A percentile compares a stretch with the other conserved stretches of the same genome.
phyloP scores from a whole-genome alignment of 148 eudicot genomes.

The Silene uniflora region DNA sequence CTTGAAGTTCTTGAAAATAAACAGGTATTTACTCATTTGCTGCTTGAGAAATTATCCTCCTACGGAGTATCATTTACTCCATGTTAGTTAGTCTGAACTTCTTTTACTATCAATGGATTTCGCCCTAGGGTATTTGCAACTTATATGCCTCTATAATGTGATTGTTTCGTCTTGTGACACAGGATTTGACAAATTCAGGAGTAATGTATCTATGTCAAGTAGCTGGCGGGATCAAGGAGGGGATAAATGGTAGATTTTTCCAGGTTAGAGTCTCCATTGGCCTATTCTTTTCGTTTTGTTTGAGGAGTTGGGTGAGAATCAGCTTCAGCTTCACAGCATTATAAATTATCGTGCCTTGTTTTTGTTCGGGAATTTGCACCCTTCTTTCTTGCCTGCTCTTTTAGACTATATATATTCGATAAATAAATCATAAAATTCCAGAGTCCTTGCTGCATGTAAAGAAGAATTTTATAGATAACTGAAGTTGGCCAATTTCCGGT shows the following conservation, averaged over 20 bases:
- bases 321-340: background rate
- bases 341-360: background rate
- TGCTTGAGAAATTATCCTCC: background rate
- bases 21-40: slow-evolving; percentile 49
- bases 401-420: no score
- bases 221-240: slow-evolving; percentile 67
- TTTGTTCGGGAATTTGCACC: background rate
- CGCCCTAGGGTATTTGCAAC: background rate
- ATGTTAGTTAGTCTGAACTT: background rate
- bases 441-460: no score
- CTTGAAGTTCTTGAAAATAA: slow-evolving; percentile 71
- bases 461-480: background rate
- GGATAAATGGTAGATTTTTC: slow-evolving; percentile 38
- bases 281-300: background rate
- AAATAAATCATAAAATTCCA: no score
- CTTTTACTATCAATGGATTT: background rate
- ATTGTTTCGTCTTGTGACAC: slow-evolving; percentile 19
- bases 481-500: background rate
- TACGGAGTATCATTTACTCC: no score
- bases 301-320: background rate
- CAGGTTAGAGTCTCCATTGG: slow-evolving; percentile 37
- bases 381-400: background rate
- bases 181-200: slow-evolving; percentile 87
- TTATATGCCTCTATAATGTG: background rate
- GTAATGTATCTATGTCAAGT: slow-evolving; percentile 80